Conservation (phyloP, 2,329 filamentous ascomycete genomes). For the Diaporthe caulivora region DNA sequence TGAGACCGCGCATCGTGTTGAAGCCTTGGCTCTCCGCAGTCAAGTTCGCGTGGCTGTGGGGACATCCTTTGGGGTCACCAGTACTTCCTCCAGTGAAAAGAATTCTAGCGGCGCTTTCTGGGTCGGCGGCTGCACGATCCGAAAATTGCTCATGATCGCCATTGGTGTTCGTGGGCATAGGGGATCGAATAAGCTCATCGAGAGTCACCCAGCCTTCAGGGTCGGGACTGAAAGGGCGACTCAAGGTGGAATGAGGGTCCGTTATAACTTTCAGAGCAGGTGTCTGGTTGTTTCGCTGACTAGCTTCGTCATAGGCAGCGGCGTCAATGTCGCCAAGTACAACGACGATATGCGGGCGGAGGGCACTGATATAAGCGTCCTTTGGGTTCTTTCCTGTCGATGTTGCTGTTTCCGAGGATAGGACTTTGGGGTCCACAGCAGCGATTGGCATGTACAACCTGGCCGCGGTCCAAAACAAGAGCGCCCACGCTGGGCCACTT, state of each 20-base stretch:
- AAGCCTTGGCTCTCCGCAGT: conserved; percentile 8
- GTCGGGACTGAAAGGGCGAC: background rate
- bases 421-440: background rate
- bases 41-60: background rate
- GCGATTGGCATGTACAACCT: conserved; percentile 12
- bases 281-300: background rate
- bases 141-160: background rate
- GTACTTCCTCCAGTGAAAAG: conserved; percentile 20
- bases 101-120: background rate
- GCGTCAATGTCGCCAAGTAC: background rate
- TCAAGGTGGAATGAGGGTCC: background rate
- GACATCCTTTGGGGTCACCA: conserved; percentile 3
- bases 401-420: background rate
- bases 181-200: background rate
- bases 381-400: background rate
- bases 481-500: conserved; percentile 12
- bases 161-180: background rate
- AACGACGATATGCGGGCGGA: background rate
- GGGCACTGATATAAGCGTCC: background rate
- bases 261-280: background rate
- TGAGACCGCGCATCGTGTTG: conserved; percentile 3
- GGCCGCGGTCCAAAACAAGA: background rate
- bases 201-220: background rate
- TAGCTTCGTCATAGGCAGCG: background rate
- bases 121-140: no score